Percentiles rank a stretch among this genome's conserved stretches.
Conservation (phyloP, 495 filamentous ascomycete species). For the Tricharina praecox region DNA sequence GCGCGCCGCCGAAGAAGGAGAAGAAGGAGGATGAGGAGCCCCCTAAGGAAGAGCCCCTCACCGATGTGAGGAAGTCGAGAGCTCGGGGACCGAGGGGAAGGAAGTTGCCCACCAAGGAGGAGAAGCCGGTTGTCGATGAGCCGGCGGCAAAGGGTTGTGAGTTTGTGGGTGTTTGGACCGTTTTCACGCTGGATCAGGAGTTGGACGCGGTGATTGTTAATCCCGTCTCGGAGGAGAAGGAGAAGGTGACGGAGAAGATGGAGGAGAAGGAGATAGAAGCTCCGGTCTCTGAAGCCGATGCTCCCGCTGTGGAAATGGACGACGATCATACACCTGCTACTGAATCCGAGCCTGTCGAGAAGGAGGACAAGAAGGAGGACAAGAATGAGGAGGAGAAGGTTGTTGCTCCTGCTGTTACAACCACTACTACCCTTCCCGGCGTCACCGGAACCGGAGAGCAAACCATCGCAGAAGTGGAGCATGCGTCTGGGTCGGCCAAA, state of each 20-base stretch:
- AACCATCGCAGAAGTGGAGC: not conserved
- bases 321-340: no score
- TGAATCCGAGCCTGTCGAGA: no score
- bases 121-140: not conserved
- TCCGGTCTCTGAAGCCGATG: not conserved
- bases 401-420: not conserved
- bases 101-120: constrained; percentile 9
- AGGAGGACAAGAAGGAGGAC: not conserved
- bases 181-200: constrained; percentile 19
- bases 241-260: not conserved
- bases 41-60: constrained; percentile 51
- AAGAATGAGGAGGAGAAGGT: constrained; percentile 1
- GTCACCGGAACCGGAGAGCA: constrained; percentile 7
- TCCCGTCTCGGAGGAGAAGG: not conserved
- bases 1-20: constrained; percentile 45
- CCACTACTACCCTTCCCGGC: constrained; percentile 10
- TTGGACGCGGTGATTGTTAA: constrained; percentile 11
- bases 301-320: no score
- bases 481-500: not conserved
- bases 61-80: constrained; percentile 73
- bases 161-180: constrained; percentile 19
- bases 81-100: constrained; percentile 76
- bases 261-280: constrained; percentile 1
- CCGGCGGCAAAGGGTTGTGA: not conserved
- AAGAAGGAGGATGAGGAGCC: constrained; percentile 42